Base-by-base conservation (phyloP, 768 basidiomycete species). In the Xerocomellus intermedius region DNA sequence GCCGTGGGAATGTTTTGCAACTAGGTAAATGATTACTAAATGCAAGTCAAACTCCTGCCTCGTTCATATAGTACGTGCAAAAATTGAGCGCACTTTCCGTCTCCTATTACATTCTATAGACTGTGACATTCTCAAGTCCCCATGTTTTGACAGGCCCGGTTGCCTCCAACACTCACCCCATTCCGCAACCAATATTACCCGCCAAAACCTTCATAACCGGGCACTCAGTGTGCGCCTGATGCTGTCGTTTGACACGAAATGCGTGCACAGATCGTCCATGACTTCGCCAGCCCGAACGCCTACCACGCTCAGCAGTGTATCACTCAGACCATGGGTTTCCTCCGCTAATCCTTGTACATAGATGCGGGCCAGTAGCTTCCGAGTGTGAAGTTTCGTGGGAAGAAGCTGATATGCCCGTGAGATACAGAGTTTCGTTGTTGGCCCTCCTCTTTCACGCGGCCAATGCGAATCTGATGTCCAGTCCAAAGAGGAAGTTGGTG, bases 261-360 rank as follows among this genome's bases (percentile, higher is more conserved):
- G 41, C 14, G 35, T 33, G 45, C 63, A 60, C 47, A 73, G 57
- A 63, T 80, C 79, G 10, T 64, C 70, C 17, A 79, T 68, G 8
- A 80, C 73, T 60, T 80, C 76, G 39, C 78, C 79, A 13, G 79
- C 76, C 42, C 79, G 68, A 36, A 76, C 61, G 21, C 75, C 72
- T 9, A 77, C 46, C 16, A 78, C 74, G 54, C 79, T 82, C 54
- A 82, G 61, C 19, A 83, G 61, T 12, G 79, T 80, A 55, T 82
- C 74, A 42, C 69, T 70, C 47, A 75, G 60, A 4, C 74, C 74
- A 46, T 75, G 74, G 10, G 73, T 74, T 46, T 69, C 65, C 56
- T 75, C 73, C 32, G 68, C 67, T 49, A 69, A 62, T 13, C 74
- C 74, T 57, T 75, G 74, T 37, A 75, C 54, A 58, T 74, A 75